A percentile compares a stretch with the other conserved stretches of the same genome.
These are phyloP conservation scores for Tulasnella sp. DNA, from an alignment of 768 basidiomycete genomes.

Conservation along the genomic window DNA sequence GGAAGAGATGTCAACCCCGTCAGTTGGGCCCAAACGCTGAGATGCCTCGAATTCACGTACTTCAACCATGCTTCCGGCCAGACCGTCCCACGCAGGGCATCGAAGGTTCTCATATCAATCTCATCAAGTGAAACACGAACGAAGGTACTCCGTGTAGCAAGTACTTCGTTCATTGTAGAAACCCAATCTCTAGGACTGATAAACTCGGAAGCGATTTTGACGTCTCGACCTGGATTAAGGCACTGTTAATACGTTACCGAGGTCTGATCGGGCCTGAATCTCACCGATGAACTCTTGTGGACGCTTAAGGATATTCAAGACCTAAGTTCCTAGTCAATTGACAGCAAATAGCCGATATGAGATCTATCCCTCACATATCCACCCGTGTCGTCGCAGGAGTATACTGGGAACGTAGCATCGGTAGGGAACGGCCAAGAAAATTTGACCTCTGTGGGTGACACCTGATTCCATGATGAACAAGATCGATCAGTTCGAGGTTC, in stretches of 20 bases:
- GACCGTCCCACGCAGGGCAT: not conserved
- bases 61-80: not conserved
- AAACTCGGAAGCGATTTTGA: not conserved
- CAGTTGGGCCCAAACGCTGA: not conserved
- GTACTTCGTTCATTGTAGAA: not conserved
- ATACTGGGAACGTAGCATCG: not conserved
- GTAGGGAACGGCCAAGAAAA: not conserved
- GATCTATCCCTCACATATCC: not conserved
- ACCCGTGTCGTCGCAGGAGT: not conserved
- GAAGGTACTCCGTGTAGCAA: not conserved
- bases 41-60: not conserved
- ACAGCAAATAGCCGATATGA: not conserved
- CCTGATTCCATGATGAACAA: not conserved
- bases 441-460: not conserved
- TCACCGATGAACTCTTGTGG: not conserved
- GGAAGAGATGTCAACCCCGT: not conserved
- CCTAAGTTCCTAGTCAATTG: not conserved
- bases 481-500: not conserved
- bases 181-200: not conserved
- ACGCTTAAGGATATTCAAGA: not conserved
- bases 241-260: not conserved
- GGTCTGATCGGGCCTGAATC: not conserved
- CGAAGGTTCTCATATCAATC: not conserved
- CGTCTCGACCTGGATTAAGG: not conserved
- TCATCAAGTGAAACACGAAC: not conserved